Conservation (phyloP, 176 grass and related monocot species). For the Lolium rigidum region DNA sequence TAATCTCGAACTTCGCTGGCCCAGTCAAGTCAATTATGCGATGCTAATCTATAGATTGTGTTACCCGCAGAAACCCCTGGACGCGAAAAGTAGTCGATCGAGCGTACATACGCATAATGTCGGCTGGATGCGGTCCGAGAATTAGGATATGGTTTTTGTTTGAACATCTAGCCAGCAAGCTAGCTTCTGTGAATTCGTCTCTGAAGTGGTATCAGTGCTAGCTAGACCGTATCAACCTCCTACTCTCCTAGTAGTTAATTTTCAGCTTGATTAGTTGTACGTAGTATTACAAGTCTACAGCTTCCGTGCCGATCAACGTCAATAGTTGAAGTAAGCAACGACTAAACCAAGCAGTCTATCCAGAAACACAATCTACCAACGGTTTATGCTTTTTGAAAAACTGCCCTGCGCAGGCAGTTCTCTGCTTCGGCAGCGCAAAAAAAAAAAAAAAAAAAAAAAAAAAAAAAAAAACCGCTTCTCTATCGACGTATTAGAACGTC, state of each 20-base stretch:
- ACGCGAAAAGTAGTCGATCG: no score
- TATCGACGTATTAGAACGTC: no score
- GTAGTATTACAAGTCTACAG: neutral
- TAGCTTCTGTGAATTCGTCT: neutral
- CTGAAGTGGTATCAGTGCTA: neutral
- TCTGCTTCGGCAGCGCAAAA: no score
- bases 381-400: neutral
- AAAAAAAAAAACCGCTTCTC: no score
- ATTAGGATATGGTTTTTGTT: neutral
- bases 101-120: no score
- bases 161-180: neutral
- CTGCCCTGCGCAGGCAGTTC: no score
- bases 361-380: conserved; percentile 6
- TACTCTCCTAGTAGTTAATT: neutral
- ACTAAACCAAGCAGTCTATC: neutral
- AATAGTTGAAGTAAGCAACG: neutral
- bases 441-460: no score
- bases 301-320: neutral
- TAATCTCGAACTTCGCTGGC: no score
- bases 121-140: neutral
- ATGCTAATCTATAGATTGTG: no score
- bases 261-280: neutral
- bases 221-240: neutral
- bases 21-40: no score
- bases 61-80: no score